phyloP scores from a whole-genome alignment of 805 yeast genomes.

The Kazachstania martiniae region DNA sequence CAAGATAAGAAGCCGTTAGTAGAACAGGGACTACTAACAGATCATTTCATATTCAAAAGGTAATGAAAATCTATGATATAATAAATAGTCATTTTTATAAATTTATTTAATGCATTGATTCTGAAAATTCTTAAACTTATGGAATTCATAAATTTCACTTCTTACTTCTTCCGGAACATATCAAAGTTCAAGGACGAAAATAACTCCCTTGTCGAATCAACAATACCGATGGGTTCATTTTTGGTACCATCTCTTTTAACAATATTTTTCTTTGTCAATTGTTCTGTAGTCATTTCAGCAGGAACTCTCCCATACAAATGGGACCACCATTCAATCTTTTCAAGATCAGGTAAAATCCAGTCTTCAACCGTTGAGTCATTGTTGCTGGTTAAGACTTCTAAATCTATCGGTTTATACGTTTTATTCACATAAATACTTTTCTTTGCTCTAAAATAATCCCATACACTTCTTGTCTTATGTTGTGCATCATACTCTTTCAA shows the following conservation, averaged over 20 bases:
- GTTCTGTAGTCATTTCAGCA: slow-evolving; percentile 43
- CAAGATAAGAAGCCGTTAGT: too few species aligned
- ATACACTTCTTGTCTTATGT: slow-evolving; percentile 59
- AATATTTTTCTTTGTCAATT: not conserved
- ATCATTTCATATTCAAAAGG: not conserved
- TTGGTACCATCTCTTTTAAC: not conserved
- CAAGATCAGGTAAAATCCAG: slow-evolving; percentile 40
- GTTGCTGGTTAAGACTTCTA: slow-evolving; percentile 4
- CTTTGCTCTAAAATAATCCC: slow-evolving; percentile 88
- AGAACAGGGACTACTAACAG: slow-evolving; percentile 3
- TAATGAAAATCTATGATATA: not conserved
- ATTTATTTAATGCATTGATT: too few species aligned
- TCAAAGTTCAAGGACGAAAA: not conserved
- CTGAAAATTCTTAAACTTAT: too few species aligned
- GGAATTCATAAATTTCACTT: too few species aligned
- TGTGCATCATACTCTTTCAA: slow-evolving; percentile 33
- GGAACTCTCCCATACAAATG: slow-evolving; percentile 71
- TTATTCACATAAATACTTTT: slow-evolving; percentile 55
- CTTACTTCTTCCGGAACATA: not conserved
- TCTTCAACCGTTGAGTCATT: slow-evolving; percentile 29
- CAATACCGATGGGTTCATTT: not conserved
- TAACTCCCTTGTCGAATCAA: not conserved
- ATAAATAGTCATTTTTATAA: too few species aligned
- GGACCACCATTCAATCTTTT: slow-evolving; percentile 72
- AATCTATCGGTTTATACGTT: slow-evolving; percentile 24